A percentile compares a stretch with the other conserved stretches of the same genome.
Evolutionary conservation across 345 rosid genomes (phyloP).

Genomic region (Populus alba): DNA sequence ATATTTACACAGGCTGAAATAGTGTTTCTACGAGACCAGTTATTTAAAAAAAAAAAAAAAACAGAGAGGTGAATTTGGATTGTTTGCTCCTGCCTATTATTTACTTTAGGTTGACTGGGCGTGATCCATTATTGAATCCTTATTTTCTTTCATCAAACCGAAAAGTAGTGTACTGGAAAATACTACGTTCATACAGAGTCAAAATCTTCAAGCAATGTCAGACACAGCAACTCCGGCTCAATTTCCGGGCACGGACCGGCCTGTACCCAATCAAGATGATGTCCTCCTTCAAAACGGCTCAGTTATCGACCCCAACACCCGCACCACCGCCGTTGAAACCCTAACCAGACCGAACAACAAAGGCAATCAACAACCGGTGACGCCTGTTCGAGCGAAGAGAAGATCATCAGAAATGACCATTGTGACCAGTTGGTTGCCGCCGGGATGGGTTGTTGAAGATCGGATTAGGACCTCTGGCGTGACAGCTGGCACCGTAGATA

Average conservation of each 20-base stretch:
- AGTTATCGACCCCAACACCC: neutral
- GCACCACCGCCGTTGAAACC: neutral
- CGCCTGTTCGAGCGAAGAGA: constrained; percentile 7
- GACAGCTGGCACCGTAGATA: constrained; percentile 70
- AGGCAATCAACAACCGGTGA: neutral
- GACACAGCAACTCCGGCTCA: neutral
- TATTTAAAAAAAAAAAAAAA: too few relatives aligned
- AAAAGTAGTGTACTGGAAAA: too few relatives aligned
- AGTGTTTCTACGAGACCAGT: too few relatives aligned
- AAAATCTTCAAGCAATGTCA: neutral
- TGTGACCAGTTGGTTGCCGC: constrained; percentile 39
- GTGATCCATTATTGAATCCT: too few relatives aligned
- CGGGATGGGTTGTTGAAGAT: constrained; percentile 76
- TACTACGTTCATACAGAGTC: neutral
- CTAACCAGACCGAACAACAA: neutral
- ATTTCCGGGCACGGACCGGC: neutral
- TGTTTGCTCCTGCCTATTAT: too few relatives aligned
- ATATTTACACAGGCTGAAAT: too few relatives aligned
- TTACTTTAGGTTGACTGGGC: too few relatives aligned
- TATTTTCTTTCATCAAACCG: too few relatives aligned
- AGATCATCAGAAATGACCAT: neutral
- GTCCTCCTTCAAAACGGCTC: constrained; percentile 9
- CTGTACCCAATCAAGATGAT: neutral
- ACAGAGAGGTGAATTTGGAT: too few relatives aligned
- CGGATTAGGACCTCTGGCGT: constrained; percentile 67